Evolutionary conservation across 2,329 filamentous ascomycete species (phyloP).

Genomic region (Colletotrichum neosansevieriae): DNA sequence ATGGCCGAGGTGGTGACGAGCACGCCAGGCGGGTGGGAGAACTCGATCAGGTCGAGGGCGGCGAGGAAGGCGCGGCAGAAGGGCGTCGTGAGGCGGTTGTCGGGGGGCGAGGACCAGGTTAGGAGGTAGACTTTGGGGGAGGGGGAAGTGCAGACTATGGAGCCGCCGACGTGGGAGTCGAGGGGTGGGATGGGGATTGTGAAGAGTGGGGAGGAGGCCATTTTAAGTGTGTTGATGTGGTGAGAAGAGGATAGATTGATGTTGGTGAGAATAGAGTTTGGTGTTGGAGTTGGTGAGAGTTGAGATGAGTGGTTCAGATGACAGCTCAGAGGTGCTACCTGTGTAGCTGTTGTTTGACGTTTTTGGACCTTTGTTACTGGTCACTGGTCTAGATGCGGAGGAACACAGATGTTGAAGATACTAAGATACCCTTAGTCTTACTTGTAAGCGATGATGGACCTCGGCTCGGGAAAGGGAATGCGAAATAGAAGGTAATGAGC

Average conservation of each 20-base stretch:
- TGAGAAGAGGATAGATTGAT: not conserved
- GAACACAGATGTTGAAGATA: not conserved
- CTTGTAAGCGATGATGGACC: slow-evolving; percentile 19
- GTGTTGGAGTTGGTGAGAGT: not conserved
- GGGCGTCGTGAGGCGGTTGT: slow-evolving; percentile 79
- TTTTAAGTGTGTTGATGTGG: slow-evolving; percentile 32
- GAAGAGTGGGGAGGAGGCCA: slow-evolving; percentile 61
- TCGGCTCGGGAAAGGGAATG: slow-evolving; percentile 29
- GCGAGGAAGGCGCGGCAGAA: slow-evolving; percentile 76
- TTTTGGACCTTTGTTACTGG: no score
- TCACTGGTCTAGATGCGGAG: not conserved
- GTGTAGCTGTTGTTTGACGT: no score
- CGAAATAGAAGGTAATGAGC: not conserved
- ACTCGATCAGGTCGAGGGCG: slow-evolving; percentile 81
- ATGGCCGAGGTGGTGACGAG: slow-evolving; percentile 82
- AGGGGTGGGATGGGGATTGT: slow-evolving; percentile 66
- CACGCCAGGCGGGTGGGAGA: slow-evolving; percentile 71
- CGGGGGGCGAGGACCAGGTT: slow-evolving; percentile 76
- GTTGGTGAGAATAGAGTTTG: not conserved
- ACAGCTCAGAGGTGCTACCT: not conserved
- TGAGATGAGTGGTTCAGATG: not conserved
- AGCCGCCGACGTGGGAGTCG: slow-evolving; percentile 63
- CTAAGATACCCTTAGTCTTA: not conserved
- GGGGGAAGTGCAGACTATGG: slow-evolving; percentile 73
- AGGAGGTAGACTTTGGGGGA: slow-evolving; percentile 75